Evolutionary conservation across 2,329 filamentous ascomycete genomes (phyloP).

Genomic region (Stemphylium beticola): DNA sequence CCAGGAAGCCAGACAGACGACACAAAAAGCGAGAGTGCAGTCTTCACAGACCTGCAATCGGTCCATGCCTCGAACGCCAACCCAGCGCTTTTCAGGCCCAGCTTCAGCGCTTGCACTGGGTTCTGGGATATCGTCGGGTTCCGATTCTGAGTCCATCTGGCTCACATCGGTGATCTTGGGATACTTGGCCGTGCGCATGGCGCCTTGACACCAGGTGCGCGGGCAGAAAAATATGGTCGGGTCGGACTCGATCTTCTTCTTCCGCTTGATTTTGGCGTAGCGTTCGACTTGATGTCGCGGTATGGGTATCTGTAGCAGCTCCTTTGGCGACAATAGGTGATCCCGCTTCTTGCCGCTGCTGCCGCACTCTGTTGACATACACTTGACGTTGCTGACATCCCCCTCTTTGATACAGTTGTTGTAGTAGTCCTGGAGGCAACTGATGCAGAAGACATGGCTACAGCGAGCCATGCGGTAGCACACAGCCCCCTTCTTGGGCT

Average conservation of each 20-base stretch:
- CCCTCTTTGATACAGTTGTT: constrained; percentile 86
- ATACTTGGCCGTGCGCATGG: constrained; percentile 67
- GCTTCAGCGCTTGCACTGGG: constrained; percentile 8
- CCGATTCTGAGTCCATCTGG: constrained; percentile 47
- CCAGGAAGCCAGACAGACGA: constrained; percentile 79
- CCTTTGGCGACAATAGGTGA: constrained; percentile 77
- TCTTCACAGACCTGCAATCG: constrained; percentile 85
- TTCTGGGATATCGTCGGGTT: constrained; percentile 38
- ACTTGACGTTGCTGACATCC: constrained; percentile 78
- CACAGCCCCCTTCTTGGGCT: constrained; percentile 83
- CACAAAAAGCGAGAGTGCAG: constrained; percentile 76
- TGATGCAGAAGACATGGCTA: constrained; percentile 86
- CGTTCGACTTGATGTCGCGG: constrained; percentile 74
- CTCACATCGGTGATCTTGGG: constrained; percentile 54
- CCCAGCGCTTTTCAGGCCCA: constrained; percentile 31
- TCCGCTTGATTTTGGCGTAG: constrained; percentile 89
- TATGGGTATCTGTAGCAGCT: constrained; percentile 66
- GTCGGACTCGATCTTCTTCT: constrained; percentile 89
- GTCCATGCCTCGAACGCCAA: constrained; percentile 61
- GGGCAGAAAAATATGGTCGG: constrained; percentile 93
- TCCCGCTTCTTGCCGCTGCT: constrained; percentile 53
- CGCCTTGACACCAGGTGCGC: constrained; percentile 88
- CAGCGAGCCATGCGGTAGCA: constrained; percentile 87
- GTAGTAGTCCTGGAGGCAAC: constrained; percentile 91
- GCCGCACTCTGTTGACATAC: constrained; percentile 75